phyloP scores from a whole-genome alignment of 2,329 filamentous ascomycete species.

The Verticillium klebahnii region DNA sequence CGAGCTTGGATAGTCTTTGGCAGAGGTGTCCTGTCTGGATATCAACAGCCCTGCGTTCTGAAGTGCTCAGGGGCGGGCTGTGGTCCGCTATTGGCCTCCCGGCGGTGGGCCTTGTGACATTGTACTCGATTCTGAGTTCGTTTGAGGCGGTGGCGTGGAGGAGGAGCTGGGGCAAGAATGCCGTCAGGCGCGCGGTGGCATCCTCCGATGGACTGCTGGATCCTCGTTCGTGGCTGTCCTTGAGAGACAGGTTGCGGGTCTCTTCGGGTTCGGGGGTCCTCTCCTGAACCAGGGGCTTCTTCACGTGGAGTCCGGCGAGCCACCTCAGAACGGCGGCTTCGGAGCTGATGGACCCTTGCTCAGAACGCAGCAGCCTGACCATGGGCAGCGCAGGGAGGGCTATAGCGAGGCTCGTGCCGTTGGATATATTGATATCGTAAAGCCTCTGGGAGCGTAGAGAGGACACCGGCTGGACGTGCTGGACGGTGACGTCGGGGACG shows the following conservation, averaged over 20 bases:
- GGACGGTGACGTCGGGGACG: constrained; percentile 25
- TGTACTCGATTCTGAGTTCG: constrained; percentile 32
- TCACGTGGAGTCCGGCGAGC: constrained; percentile 12
- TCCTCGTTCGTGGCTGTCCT: neutral
- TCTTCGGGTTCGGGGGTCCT: neutral
- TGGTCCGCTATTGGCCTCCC: constrained; percentile 35
- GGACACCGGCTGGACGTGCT: constrained; percentile 26
- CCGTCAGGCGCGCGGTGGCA: neutral
- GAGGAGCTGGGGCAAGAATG: constrained; percentile 32
- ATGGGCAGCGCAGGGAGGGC: constrained; percentile 37
- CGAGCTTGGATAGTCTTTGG: constrained; percentile 36
- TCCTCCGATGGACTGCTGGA: neutral
- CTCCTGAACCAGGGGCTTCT: neutral
- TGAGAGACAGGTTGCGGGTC: neutral
- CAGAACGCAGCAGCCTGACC: constrained; percentile 40
- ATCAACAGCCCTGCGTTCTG: constrained; percentile 33
- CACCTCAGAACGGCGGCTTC: constrained; percentile 42
- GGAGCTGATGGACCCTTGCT: constrained; percentile 37
- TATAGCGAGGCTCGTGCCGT: constrained; percentile 34
- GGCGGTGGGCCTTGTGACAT: constrained; percentile 31
- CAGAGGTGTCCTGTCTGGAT: constrained; percentile 43
- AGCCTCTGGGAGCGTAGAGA: constrained; percentile 33
- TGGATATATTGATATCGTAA: constrained; percentile 37
- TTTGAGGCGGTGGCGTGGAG: constrained; percentile 26
- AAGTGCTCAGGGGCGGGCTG: constrained; percentile 22